phyloP scores from a whole-genome alignment of 306 rosid species.

The Comarum palustre region DNA sequence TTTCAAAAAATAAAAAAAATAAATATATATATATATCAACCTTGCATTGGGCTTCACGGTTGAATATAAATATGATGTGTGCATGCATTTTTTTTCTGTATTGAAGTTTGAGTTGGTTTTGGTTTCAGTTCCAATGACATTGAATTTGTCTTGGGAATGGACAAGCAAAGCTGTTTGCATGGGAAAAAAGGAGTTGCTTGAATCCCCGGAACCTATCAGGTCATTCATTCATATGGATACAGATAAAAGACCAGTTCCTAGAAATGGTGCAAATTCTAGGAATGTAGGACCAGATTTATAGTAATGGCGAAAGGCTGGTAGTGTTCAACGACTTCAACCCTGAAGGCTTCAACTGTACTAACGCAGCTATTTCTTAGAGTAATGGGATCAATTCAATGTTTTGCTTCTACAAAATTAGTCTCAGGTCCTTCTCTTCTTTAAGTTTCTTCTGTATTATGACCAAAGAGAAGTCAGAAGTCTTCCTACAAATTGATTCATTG shows the following conservation, averaged over 20 bases:
- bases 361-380: neutral
- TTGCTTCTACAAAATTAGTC: neutral
- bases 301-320: neutral
- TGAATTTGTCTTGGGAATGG: neutral
- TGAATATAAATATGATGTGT: neutral
- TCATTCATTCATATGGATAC: neutral
- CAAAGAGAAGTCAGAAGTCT: neutral
- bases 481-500: neutral
- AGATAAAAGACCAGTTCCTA: slow-evolving; percentile 2
- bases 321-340: slow-evolving; percentile 1
- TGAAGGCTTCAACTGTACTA: neutral
- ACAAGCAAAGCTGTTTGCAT: neutral
- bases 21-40: too few species aligned
- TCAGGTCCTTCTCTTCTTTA: neutral
- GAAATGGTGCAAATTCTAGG: neutral
- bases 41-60: neutral
- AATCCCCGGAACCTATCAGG: neutral
- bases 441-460: neutral
- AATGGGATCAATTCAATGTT: neutral
- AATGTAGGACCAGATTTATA: neutral
- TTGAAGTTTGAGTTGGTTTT: neutral
- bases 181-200: neutral
- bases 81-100: neutral
- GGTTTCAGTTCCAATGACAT: neutral
- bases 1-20: too few species aligned